Evolutionary conservation across 2,329 filamentous ascomycete genomes (phyloP).

Genomic region (Microcyclosporella mali): DNA sequence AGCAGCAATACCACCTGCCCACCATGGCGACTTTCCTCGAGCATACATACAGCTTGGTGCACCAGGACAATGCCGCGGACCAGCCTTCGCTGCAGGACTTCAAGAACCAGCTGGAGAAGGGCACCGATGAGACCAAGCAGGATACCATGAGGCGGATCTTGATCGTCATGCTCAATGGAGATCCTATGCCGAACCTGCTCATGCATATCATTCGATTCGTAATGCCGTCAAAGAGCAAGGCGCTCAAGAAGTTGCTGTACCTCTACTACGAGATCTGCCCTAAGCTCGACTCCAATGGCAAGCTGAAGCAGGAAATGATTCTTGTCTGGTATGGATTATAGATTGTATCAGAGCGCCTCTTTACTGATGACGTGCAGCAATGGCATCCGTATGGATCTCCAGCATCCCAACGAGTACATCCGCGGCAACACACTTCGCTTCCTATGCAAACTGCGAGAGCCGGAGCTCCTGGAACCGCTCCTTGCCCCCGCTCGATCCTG

Average conservation of each 20-base stretch:
- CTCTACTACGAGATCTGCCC: constrained; percentile 99
- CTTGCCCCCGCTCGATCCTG: constrained; percentile 87
- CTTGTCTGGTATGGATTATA: constrained; percentile 71
- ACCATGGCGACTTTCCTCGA: constrained; percentile 93
- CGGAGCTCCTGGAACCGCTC: constrained; percentile 92
- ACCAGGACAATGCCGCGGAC: constrained; percentile 94
- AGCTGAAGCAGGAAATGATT: constrained; percentile 99
- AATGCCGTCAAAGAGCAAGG: constrained; percentile 96
- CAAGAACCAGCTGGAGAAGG: constrained; percentile 54
- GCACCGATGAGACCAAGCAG: constrained; percentile 35
- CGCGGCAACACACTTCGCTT: constrained; percentile 97
- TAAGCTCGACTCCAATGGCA: constrained; percentile 84
- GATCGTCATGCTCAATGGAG: constrained; percentile 96
- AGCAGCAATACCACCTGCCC: constrained; percentile 22
- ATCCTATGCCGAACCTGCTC: constrained; percentile 87
- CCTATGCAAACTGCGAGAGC: constrained; percentile 89
- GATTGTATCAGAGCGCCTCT: neutral
- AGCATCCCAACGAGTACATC: constrained; percentile 97
- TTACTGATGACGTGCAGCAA: constrained; percentile 55
- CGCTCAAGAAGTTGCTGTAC: constrained; percentile 95
- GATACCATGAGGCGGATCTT: constrained; percentile 80
- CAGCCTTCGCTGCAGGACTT: constrained; percentile 85
- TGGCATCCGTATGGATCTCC: constrained; percentile 93
- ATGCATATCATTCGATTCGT: constrained; percentile 99
- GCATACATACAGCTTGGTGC: constrained; percentile 91